phyloP scores from a whole-genome alignment of 2,329 filamentous ascomycete species.

The Scytalidium lignicola region DNA sequence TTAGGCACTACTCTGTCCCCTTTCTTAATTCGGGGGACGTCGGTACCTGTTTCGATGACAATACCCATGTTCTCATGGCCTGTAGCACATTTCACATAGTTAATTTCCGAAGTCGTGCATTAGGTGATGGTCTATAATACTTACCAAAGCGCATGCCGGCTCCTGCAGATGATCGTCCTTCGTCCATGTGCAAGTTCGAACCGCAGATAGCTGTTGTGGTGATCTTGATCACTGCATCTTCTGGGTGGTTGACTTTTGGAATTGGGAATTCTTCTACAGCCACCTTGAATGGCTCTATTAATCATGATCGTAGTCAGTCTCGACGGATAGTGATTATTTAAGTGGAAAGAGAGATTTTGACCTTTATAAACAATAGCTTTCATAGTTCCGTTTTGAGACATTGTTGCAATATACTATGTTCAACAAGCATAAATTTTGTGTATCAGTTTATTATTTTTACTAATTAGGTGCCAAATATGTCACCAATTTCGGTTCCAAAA shows the following conservation, averaged over 20 bases:
- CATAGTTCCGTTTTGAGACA: constrained; percentile 13
- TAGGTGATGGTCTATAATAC: constrained; percentile 11
- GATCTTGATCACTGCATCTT: constrained; percentile 61
- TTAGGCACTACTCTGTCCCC: constrained; percentile 59
- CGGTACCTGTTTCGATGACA: constrained; percentile 48
- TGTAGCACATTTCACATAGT: too few relatives aligned
- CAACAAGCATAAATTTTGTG: too few relatives aligned
- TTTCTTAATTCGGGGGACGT: constrained; percentile 56
- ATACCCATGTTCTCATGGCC: constrained; percentile 58
- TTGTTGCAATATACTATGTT: too few relatives aligned
- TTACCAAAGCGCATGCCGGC: constrained; percentile 54
- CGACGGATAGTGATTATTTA: constrained; percentile 2
- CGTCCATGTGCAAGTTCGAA: constrained; percentile 50
- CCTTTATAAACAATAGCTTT: constrained; percentile 20
- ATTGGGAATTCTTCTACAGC: constrained; percentile 54
- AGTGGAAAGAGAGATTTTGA: not conserved
- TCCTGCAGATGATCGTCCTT: constrained; percentile 58
- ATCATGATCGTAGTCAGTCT: not conserved
- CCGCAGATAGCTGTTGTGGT: constrained; percentile 39
- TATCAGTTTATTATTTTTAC: too few relatives aligned
- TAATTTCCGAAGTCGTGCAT: too few relatives aligned
- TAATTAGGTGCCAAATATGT: too few relatives aligned
- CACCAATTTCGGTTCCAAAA: too few relatives aligned
- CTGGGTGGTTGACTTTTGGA: constrained; percentile 57
- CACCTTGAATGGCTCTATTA: constrained; percentile 34